Conservation (phyloP, 306 rosid species). For the Gillenia trifoliata region DNA sequence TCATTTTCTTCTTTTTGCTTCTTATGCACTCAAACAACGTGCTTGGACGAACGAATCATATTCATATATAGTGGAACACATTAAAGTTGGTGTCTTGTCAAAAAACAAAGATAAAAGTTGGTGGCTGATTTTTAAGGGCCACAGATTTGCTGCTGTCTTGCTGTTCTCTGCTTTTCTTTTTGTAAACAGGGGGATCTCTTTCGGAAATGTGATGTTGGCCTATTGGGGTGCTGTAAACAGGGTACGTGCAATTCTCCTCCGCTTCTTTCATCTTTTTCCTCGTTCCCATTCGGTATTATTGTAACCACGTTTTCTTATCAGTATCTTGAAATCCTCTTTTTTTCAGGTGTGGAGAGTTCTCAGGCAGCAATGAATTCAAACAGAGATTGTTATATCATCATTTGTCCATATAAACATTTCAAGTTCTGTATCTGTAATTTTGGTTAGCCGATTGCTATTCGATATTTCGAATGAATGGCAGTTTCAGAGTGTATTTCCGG, state of each 20-base stretch:
- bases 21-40: slow-evolving; percentile 33
- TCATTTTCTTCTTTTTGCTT: slow-evolving; percentile 26
- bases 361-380: slow-evolving; percentile 35
- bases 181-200: slow-evolving; percentile 49
- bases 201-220: slow-evolving; percentile 40
- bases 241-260: slow-evolving; percentile 32
- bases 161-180: slow-evolving; percentile 27
- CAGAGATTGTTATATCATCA: slow-evolving; percentile 43
- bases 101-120: slow-evolving; percentile 39
- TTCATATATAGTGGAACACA: slow-evolving; percentile 44
- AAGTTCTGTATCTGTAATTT: slow-evolving; percentile 20
- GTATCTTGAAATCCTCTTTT: slow-evolving; percentile 20
- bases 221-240: slow-evolving; percentile 37
- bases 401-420: slow-evolving; percentile 35
- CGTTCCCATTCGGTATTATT: not conserved
- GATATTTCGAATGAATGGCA: slow-evolving; percentile 42
- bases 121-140: slow-evolving; percentile 78
- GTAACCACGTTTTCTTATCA: not conserved
- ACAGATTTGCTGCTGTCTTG: slow-evolving; percentile 49
- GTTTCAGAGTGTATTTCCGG: slow-evolving; percentile 34
- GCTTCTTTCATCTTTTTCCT: slow-evolving; percentile 14
- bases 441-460: slow-evolving; percentile 32
- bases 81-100: slow-evolving; percentile 46
- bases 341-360: slow-evolving; percentile 42
- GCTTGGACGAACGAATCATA: slow-evolving; percentile 36